Conservation (phyloP, 2,329 filamentous ascomycete genomes). For the Emergomyces pasteurianus region DNA sequence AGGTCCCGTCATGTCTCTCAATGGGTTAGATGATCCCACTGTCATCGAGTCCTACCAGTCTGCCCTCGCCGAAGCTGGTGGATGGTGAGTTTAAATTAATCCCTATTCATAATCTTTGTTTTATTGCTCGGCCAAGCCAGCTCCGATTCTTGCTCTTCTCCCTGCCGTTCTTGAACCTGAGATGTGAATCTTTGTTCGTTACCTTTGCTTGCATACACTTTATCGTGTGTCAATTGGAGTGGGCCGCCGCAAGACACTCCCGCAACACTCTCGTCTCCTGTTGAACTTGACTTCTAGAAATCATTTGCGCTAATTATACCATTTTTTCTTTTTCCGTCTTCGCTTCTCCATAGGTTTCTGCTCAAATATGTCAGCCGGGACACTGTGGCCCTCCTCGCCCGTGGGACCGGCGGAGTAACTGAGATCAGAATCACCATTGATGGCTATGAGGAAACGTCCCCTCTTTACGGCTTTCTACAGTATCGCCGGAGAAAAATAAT, state of each 20-base stretch:
- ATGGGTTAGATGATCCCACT: constrained; percentile 73
- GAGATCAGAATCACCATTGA: constrained; percentile 72
- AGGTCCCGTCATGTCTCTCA: constrained; percentile 64
- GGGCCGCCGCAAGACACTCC: not conserved
- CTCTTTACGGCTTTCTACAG: constrained; percentile 81
- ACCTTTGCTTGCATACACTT: not conserved
- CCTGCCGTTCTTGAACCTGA: not conserved
- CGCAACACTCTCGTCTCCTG: not conserved
- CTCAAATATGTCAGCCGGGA: constrained; percentile 85
- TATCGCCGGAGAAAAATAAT: constrained; percentile 84
- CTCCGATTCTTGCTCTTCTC: not conserved
- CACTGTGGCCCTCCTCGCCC: constrained; percentile 65
- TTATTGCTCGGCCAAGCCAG: not conserved
- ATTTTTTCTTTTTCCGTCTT: constrained; percentile 8
- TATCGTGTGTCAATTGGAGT: not conserved
- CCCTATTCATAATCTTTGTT: not conserved
- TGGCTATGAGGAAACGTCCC: constrained; percentile 70
- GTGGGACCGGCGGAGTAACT: constrained; percentile 68
- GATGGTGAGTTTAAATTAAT: constrained; percentile 58
- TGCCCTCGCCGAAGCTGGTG: constrained; percentile 70
- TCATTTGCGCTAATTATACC: not conserved
- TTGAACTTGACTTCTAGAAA: not conserved
- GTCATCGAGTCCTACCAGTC: constrained; percentile 77
- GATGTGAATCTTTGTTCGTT: not conserved
- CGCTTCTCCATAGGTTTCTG: constrained; percentile 58